Conservation (phyloP, 371 early-diverging fungal genomes). For the Rhizopus arrhizus region DNA sequence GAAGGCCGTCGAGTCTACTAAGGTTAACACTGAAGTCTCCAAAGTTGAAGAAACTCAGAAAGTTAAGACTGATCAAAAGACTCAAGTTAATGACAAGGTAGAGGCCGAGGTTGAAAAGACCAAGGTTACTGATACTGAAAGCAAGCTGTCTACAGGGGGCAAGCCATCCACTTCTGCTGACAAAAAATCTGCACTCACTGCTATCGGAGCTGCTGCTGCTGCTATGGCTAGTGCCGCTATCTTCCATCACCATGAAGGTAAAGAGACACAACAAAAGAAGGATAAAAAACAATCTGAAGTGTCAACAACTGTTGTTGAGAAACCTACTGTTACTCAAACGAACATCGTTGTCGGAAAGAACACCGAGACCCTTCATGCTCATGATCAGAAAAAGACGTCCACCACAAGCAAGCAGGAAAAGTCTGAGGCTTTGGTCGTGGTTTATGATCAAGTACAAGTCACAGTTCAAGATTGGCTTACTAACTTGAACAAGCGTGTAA, state of each 20-base stretch:
- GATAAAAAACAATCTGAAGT: background rate
- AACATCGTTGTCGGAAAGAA: conserved; percentile 14
- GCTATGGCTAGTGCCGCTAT: conserved; percentile 26
- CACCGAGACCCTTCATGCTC: background rate
- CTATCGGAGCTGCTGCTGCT: conserved; percentile 29
- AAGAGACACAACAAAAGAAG: conserved; percentile 6
- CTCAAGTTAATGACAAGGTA: background rate
- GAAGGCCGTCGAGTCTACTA: background rate
- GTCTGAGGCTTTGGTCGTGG: conserved; percentile 21
- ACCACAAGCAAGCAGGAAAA: conserved; percentile 17
- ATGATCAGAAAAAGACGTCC: background rate
- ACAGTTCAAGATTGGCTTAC: conserved; percentile 27
- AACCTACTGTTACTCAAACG: conserved; percentile 16
- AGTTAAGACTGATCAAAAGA: conserved; percentile 6
- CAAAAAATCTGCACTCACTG: conserved; percentile 10
- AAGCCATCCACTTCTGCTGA: conserved; percentile 8
- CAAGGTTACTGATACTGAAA: background rate
- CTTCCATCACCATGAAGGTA: conserved; percentile 22
- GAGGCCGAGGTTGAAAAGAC: conserved; percentile 2
- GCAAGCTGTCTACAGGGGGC: conserved; percentile 1
- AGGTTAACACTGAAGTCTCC: background rate
- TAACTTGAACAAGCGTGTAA: conserved; percentile 23
- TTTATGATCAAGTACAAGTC: conserved; percentile 21
- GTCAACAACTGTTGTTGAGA: background rate
- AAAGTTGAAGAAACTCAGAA: background rate